phyloP scores from a whole-genome alignment of 2,329 filamentous ascomycete genomes.

The Fusarium scirpi region DNA sequence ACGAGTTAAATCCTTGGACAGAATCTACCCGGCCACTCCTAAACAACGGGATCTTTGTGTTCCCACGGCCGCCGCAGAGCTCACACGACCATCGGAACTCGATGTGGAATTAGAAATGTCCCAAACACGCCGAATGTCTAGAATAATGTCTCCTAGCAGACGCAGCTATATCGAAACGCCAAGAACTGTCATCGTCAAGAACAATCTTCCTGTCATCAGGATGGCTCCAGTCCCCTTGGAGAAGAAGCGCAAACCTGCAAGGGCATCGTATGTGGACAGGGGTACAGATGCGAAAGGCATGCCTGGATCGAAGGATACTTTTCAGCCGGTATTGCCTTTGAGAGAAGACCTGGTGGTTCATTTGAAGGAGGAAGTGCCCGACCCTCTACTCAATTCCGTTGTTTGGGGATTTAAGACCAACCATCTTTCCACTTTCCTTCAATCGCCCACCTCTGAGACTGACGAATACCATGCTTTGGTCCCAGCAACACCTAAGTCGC shows the following conservation, averaged over 20 bases:
- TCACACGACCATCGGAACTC: slow-evolving; percentile 32
- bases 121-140: slow-evolving; percentile 45
- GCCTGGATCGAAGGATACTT: slow-evolving; percentile 39
- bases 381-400: slow-evolving; percentile 60
- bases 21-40: slow-evolving; percentile 48
- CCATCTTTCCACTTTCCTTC: slow-evolving; percentile 44
- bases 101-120: slow-evolving; percentile 18
- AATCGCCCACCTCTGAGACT: slow-evolving; percentile 40
- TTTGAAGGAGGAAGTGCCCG: slow-evolving; percentile 59
- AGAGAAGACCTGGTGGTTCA: slow-evolving; percentile 69
- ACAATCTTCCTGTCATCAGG: slow-evolving; percentile 46
- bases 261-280: slow-evolving; percentile 53
- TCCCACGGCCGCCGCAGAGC: slow-evolving; percentile 39
- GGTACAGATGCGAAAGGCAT: slow-evolving; percentile 54
- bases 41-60: slow-evolving; percentile 51
- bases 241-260: slow-evolving; percentile 47
- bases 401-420: slow-evolving; percentile 58
- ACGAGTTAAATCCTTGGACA: slow-evolving; percentile 55
- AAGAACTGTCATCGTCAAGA: slow-evolving; percentile 49
- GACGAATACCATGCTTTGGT: slow-evolving; percentile 36
- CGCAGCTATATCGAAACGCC: slow-evolving; percentile 47
- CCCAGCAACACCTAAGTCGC: slow-evolving; percentile 47
- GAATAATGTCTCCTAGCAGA: slow-evolving; percentile 40
- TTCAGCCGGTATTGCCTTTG: slow-evolving; percentile 63
- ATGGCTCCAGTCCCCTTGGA: slow-evolving; percentile 48